phyloP scores from a whole-genome alignment of 2,329 filamentous ascomycete species.

The Fusarium guadeloupense region DNA sequence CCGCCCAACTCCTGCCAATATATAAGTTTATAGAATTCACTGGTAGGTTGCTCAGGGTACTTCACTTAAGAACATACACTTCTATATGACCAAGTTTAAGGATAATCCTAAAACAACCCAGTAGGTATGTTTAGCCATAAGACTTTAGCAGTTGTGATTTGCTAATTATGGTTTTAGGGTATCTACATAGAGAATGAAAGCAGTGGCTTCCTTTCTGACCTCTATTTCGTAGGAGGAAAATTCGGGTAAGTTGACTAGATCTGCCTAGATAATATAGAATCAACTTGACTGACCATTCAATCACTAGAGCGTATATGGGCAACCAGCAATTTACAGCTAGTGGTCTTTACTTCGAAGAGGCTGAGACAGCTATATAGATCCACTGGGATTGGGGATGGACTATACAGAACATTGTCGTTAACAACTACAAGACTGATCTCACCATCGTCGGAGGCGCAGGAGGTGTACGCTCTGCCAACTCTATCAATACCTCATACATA shows the following conservation, averaged over 20 bases:
- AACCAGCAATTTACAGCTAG: constrained; percentile 76
- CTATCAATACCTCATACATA: background rate
- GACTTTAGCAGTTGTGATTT: background rate
- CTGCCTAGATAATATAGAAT: too few species aligned
- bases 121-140: constrained; percentile 29
- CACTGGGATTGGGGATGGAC: constrained; percentile 81
- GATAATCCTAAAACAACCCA: constrained; percentile 37
- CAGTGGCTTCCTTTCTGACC: constrained; percentile 61
- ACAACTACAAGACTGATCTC: constrained; percentile 69
- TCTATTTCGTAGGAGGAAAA: constrained; percentile 68
- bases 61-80: constrained; percentile 60
- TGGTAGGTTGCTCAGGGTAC: constrained; percentile 72
- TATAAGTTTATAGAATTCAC: constrained; percentile 59
- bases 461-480: constrained; percentile 3
- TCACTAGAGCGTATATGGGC: constrained; percentile 49
- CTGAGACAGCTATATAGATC: constrained; percentile 72
- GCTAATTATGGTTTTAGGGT: background rate
- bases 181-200: constrained; percentile 48
- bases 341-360: constrained; percentile 70
- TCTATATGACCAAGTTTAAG: constrained; percentile 45
- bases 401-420: constrained; percentile 72
- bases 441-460: constrained; percentile 46
- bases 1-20: constrained; percentile 42
- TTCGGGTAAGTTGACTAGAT: constrained; percentile 50
- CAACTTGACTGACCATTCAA: constrained; percentile 41